phyloP scores from a whole-genome alignment of 371 early-diverging fungal species.

The Rhizopus sp. region DNA sequence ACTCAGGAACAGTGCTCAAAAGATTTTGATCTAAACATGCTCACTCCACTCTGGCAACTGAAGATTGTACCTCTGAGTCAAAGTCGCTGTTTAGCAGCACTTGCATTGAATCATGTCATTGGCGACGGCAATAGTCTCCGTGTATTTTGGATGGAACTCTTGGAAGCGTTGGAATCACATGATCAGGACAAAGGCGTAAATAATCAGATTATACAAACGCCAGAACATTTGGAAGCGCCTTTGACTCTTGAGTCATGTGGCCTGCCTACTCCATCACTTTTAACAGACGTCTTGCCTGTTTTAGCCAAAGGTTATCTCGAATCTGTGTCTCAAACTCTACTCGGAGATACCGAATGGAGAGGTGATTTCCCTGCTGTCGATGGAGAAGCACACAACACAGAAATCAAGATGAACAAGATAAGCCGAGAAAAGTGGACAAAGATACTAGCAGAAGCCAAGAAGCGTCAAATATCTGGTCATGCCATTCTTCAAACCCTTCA shows the following conservation, averaged over 20 bases:
- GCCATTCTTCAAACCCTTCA: constrained; percentile 31
- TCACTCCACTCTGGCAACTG: constrained; percentile 42
- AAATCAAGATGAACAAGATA: constrained; percentile 18
- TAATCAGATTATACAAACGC: background rate
- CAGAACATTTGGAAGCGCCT: constrained; percentile 8
- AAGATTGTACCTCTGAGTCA: constrained; percentile 12
- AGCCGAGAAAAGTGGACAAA: constrained; percentile 14
- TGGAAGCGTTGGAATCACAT: constrained; percentile 14
- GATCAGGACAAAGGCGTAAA: background rate
- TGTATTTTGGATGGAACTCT: constrained; percentile 30
- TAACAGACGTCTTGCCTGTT: constrained; percentile 22
- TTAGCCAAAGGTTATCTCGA: constrained; percentile 5
- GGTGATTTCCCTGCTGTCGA: constrained; percentile 32
- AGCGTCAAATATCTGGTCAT: constrained; percentile 30
- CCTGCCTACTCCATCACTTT: constrained; percentile 15
- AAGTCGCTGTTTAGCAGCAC: constrained; percentile 1
- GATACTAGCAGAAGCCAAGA: constrained; percentile 20
- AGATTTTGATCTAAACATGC: constrained; percentile 29
- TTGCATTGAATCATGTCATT: constrained; percentile 25
- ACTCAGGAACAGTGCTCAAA: constrained; percentile 9
- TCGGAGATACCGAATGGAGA: constrained; percentile 29
- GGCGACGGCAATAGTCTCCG: constrained; percentile 40
- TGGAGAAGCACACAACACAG: constrained; percentile 26
- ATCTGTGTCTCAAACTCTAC: constrained; percentile 16
- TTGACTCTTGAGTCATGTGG: constrained; percentile 26